phyloP scores from a whole-genome alignment of 1,139 yeast species.

The Suhomyces choctaworum region DNA sequence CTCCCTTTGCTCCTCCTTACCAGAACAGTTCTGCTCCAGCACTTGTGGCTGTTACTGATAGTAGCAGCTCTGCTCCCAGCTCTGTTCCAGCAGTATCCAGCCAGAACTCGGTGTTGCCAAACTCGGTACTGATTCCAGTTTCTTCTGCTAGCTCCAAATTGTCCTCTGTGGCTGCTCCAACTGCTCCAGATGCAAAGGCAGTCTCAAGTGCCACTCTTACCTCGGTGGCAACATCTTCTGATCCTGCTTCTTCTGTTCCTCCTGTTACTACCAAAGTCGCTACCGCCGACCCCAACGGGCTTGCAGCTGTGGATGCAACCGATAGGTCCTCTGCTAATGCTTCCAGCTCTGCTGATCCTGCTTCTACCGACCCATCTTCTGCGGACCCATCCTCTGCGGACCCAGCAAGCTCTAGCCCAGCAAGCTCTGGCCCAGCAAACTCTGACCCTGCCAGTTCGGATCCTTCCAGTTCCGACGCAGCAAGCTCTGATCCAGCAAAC shows the following conservation, averaged over 20 bases:
- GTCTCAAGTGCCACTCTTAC: slow-evolving; percentile 6
- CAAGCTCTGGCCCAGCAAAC: slow-evolving; percentile 10
- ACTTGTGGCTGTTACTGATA: not conserved
- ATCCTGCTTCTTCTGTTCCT: slow-evolving; percentile 3
- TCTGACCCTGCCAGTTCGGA: slow-evolving; percentile 4
- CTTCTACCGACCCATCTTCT: slow-evolving; percentile 4
- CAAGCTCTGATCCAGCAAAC: not conserved
- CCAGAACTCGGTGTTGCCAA: not conserved
- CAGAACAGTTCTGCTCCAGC: not conserved
- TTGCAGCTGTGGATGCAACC: slow-evolving; percentile 9
- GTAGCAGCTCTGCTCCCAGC: slow-evolving; percentile 2
- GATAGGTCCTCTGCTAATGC: slow-evolving; percentile 9
- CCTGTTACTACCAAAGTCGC: slow-evolving; percentile 11
- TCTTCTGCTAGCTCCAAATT: not conserved
- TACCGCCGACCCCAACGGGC: slow-evolving; percentile 9
- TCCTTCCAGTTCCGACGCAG: not conserved
- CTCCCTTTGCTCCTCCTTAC: slow-evolving; percentile 1
- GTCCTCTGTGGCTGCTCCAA: slow-evolving; percentile 5
- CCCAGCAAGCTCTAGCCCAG: slow-evolving; percentile 11
- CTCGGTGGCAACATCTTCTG: slow-evolving; percentile 3
- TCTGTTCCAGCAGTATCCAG: not conserved
- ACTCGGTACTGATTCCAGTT: not conserved
- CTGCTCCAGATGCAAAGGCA: slow-evolving; percentile 12
- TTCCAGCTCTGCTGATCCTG: slow-evolving; percentile 6
- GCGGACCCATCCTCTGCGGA: slow-evolving; percentile 3